These are phyloP conservation scores for Phycomyces blakesleeanus DNA, from an alignment of 192 early-diverging fungal genomes.

Conservation along the genomic window DNA sequence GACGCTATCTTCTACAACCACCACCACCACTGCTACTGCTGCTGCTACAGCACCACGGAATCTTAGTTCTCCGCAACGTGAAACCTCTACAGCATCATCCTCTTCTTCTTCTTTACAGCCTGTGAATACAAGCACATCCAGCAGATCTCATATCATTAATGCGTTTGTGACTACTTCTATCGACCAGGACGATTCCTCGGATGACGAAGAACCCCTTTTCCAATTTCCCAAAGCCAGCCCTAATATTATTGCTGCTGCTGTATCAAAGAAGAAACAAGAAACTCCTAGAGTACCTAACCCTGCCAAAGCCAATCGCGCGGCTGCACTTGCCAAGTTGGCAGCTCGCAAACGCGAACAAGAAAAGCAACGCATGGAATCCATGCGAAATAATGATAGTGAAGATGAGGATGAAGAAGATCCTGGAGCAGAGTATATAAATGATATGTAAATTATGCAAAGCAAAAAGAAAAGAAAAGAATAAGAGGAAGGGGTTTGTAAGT, in stretches of 20 bases:
- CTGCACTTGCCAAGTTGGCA: neutral
- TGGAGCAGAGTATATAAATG: slow-evolving; percentile 1
- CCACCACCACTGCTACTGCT: no score
- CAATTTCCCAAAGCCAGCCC: neutral
- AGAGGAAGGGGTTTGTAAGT: neutral
- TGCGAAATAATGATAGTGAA: neutral
- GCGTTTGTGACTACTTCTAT: no score
- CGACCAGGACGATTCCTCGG: neutral
- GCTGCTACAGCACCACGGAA: no score
- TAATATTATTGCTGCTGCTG: no score
- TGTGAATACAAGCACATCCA: no score
- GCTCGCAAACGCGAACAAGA: neutral
- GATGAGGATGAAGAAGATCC: slow-evolving; percentile 1
- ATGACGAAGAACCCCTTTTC: slow-evolving; percentile 6
- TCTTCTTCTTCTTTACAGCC: no score
- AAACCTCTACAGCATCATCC: no score
- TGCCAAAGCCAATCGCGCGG: neutral
- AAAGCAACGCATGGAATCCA: neutral
- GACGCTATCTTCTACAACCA: no score
- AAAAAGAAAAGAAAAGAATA: neutral
- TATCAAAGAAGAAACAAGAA: no score
- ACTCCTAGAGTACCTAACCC: no score
- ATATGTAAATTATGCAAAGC: neutral
- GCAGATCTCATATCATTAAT: no score
- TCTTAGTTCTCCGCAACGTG: no score